Base-by-base conservation (phyloP, 108 stramenopile species). In the Heterococcus sp. region DNA sequence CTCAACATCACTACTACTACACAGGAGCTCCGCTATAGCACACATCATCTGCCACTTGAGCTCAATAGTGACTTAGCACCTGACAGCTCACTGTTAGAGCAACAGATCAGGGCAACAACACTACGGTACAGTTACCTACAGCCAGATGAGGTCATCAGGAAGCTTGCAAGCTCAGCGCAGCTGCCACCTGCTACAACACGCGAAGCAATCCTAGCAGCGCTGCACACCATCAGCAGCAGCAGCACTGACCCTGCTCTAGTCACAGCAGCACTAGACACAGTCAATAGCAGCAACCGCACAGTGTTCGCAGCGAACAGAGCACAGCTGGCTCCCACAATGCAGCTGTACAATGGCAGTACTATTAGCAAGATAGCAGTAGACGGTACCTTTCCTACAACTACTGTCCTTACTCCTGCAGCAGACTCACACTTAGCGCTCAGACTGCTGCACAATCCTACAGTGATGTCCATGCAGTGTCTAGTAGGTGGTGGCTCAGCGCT, bases 221-320 rank as follows among this genome's bases (percentile, higher is more conserved):
- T 58, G 46, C 46, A 21, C 46, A 58, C 14, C 46, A 58, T 8
- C 46, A 58, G 46, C 46, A 58, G 46, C 46, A 58, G 46, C 46
- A 58, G 46, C 46, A 8, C 14, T 58, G 8, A 21, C 46, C 46
- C 8, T 14, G 46, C 46, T 14, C 21, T 58, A 21, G 46, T 58
- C 46, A 58, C 46, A 58, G 46, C 46, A 58, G 46, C 46, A 58
- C n/a, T n/a, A n/a, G n/a, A n/a, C n/a, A n/a, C n/a, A n/a, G n/a
- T n/a, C n/a, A n/a, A n/a, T n/a, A n/a, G n/a, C n/a, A n/a, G n/a
- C n/a, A n/a, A n/a, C n/a, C n/a, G n/a, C n/a, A n/a, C n/a, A n/a
- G n/a, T n/a, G n/a, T n/a, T n/a, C 46, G 46, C 46, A 58, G 46
- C 46, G 8, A 58, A 58, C 46, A 8, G 46, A 58, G 46, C 46